Conservation (phyloP, 306 rosid genomes). For the Medicago lupulina region DNA sequence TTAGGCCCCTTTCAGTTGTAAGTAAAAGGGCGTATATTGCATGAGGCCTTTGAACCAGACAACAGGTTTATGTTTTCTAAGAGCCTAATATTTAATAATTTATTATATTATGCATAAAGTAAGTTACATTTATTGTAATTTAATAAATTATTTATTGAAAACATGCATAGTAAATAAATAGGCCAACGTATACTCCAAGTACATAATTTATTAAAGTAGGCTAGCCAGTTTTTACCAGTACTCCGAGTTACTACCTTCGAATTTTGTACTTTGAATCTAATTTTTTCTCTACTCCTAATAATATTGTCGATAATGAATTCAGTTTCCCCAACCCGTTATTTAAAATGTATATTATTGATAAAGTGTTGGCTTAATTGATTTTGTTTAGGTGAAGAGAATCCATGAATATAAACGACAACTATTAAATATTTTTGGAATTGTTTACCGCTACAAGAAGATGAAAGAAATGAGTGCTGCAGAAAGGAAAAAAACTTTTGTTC, state of each 20-base stretch:
- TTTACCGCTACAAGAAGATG: conserved; percentile 96
- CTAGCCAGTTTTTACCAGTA: not conserved
- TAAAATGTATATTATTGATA: conserved; percentile 24
- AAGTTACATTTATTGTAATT: conserved; percentile 1
- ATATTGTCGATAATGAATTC: conserved; percentile 24
- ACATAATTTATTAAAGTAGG: not conserved
- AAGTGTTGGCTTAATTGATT: conserved; percentile 31
- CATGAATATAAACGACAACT: conserved; percentile 97
- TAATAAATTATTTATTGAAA: not conserved
- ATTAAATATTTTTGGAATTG: conserved; percentile 88
- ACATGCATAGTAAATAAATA: too few species aligned
- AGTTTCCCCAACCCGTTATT: conserved; percentile 17
- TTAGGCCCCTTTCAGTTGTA: not conserved
- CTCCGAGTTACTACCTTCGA: not conserved
- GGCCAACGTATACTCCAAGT: too few species aligned
- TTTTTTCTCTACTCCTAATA: conserved; percentile 2
- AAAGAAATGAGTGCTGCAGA: conserved; percentile 85
- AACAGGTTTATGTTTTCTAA: not conserved
- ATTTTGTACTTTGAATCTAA: conserved; percentile 28
- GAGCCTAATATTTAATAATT: too few species aligned
- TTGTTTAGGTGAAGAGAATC: conserved; percentile 91
- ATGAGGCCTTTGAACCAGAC: conserved; percentile 1
- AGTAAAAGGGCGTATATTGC: not conserved
- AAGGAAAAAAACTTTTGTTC: conserved; percentile 76
- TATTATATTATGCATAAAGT: not conserved